Percentiles rank a stretch among this genome's conserved stretches.
Conservation (phyloP, 2,329 filamentous ascomycete genomes). For the Albifimbria verrucaria region DNA sequence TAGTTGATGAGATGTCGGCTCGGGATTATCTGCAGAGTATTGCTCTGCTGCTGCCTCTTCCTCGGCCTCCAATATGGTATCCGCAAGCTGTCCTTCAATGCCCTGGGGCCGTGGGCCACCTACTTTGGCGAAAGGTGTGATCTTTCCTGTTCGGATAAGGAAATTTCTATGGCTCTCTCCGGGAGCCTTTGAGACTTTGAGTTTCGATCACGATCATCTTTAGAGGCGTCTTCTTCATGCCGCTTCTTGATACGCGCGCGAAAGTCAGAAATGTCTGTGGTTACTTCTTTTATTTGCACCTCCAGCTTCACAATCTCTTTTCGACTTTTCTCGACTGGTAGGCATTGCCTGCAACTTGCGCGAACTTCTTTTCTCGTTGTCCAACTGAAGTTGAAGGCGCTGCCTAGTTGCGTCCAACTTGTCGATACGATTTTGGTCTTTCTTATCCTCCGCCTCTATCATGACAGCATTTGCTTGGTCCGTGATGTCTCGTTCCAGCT, state of each 20-base stretch:
- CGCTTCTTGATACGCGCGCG: constrained; percentile 75
- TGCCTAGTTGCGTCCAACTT: constrained; percentile 51
- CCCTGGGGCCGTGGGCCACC: constrained; percentile 59
- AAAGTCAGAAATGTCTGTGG: constrained; percentile 76
- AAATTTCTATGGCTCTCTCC: constrained; percentile 86
- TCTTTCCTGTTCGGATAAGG: constrained; percentile 92
- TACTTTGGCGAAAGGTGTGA: constrained; percentile 88
- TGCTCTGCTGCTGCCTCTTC: constrained; percentile 54
- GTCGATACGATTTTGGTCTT: constrained; percentile 59
- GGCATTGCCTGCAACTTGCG: constrained; percentile 40
- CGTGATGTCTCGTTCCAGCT: constrained; percentile 83
- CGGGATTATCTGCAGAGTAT: constrained; percentile 36
- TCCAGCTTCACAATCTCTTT: constrained; percentile 66
- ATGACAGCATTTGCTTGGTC: constrained; percentile 57
- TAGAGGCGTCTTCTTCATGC: constrained; percentile 50
- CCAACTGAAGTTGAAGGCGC: constrained; percentile 64
- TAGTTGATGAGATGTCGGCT: constrained; percentile 66
- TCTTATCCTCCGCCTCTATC: constrained; percentile 60
- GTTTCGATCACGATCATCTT: constrained; percentile 32
- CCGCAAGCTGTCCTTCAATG: constrained; percentile 66
- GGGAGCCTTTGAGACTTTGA: constrained; percentile 60
- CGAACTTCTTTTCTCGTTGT: constrained; percentile 47
- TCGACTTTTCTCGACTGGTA: constrained; percentile 56
- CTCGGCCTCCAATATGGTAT: constrained; percentile 79
- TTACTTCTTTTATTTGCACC: constrained; percentile 60